Evolutionary conservation across 2,329 filamentous ascomycete species (phyloP), one percentile per base, ranked within the genome.

Genomic region (Balansia obtecta): DNA sequence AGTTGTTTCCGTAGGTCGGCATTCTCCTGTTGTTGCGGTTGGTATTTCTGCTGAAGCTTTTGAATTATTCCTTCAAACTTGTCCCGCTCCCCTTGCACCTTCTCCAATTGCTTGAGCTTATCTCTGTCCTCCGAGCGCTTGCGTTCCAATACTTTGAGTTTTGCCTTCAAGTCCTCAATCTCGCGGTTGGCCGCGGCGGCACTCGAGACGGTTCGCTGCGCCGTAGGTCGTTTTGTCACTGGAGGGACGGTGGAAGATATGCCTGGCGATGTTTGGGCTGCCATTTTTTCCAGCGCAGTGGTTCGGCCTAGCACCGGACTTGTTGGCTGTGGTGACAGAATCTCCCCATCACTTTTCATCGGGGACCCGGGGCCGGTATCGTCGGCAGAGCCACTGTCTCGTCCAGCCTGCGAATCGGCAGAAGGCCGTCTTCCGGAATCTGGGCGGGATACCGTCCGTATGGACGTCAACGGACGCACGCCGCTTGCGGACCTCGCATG

Each of bases 21-120:
- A 53, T 88, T 82, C 61, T 97, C 91, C 58, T 86, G 80, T 55
- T 90, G 85, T 51, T 91, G 85, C 0, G 86, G 81, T 61, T 94
- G 88, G 55, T 88, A 89, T 66, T 96, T 97, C 39, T 81, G 75
- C 63, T 96, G 88, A 45, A 98, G 71, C 60, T 94, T 96, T 61
- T 95, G 86, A 46, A 96, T 90, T 55, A 97, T 88, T 5, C 68
- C 74, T 63, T 95, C 86, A 55, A 86, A 89, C 56, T 84, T 85
- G 60, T 91, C 86, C 30, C 82, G 76, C 59, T 94, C 87, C 16
- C 79, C 75, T 61, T 90, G 83, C 15, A 90, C 68, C 56, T 84
- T 82, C 51, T 95, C 86, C 45, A 95, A 66, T 12, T 76, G 77
- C 61, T 91, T 89, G 48, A 95, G 66, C 62, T 88, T 87, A 58